These are phyloP conservation scores for Sphagnum magellanicum DNA, from an alignment of 228 moss, liverwort and hornwort species.

Conservation along the genomic window DNA sequence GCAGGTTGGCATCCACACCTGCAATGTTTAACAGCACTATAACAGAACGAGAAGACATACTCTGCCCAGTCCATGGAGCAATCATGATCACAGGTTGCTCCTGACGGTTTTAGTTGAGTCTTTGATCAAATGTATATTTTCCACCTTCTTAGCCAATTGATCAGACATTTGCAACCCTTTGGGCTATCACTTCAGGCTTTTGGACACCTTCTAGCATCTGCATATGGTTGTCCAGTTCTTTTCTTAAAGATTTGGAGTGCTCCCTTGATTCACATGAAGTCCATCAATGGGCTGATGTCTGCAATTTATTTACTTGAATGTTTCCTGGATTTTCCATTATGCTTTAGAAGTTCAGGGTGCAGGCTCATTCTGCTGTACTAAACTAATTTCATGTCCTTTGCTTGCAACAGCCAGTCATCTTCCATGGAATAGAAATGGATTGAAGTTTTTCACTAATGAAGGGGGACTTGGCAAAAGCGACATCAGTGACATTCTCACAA, in stretches of 20 bases:
- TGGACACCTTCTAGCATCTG: too few species aligned
- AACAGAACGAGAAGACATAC: constrained; percentile 50
- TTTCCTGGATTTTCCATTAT: too few species aligned
- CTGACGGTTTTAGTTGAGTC: background rate
- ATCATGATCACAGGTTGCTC: constrained; percentile 84
- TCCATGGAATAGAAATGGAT: constrained; percentile 89
- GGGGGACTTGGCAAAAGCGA: constrained; percentile 90
- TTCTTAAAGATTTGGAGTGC: too few species aligned
- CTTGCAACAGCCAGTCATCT: constrained; percentile 77
- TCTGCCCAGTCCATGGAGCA: constrained; percentile 86
- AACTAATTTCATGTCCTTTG: background rate
- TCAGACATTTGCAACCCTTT: too few species aligned
- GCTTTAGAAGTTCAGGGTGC: too few species aligned
- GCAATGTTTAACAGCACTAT: constrained; percentile 98
- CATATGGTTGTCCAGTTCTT: too few species aligned
- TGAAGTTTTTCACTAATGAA: constrained; percentile 86
- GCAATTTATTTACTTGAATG: too few species aligned
- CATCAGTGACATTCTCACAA: constrained; percentile 68
- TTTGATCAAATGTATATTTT: background rate
- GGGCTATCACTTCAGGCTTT: too few species aligned
- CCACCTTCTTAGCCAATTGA: too few species aligned
- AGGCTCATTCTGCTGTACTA: too few species aligned
- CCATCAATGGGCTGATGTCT: too few species aligned
- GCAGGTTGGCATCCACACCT: constrained; percentile 92
- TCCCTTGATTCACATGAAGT: too few species aligned